A percentile compares a stretch with the other conserved stretches of the same genome.
Evolutionary conservation across 345 rosid genomes (phyloP).

Genomic region (Laguncularia racemosa): DNA sequence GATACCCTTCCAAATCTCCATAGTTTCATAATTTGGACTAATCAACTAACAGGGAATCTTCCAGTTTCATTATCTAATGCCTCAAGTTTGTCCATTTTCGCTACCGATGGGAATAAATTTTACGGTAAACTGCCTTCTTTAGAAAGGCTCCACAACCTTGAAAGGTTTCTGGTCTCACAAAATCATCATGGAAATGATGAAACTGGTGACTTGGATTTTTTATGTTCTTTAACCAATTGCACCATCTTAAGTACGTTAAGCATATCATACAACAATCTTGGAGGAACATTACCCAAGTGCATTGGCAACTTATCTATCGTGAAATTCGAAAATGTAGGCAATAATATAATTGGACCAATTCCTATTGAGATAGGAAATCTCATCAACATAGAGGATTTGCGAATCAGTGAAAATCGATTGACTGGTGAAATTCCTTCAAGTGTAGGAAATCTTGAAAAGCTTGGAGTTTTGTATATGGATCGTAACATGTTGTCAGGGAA

Average conservation of each 20-base stretch:
- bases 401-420: conserved; percentile 1
- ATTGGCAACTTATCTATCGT: conserved; percentile 1
- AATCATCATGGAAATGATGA: conserved; percentile 7
- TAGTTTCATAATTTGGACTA: neutral
- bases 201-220: conserved; percentile 8
- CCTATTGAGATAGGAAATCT: conserved; percentile 8
- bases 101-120: neutral
- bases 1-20: neutral
- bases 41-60: neutral
- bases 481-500: neutral
- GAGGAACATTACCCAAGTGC: conserved; percentile 5
- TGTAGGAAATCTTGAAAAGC: conserved; percentile 4
- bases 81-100: neutral
- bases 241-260: neutral
- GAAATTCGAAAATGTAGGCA: neutral
- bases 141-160: conserved; percentile 6
- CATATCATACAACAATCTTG: neutral
- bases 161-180: neutral
- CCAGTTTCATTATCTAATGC: conserved; percentile 2
- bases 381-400: conserved; percentile 4
- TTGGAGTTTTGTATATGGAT: neutral
- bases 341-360: conserved; percentile 5
- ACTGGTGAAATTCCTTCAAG: neutral
- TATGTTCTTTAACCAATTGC: conserved; percentile 10
- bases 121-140: conserved; percentile 1